A percentile compares a stretch with the other conserved stretches of the same genome.
phyloP scores from a whole-genome alignment of 2,329 filamentous ascomycete species.

The Claviceps quebecensis region DNA sequence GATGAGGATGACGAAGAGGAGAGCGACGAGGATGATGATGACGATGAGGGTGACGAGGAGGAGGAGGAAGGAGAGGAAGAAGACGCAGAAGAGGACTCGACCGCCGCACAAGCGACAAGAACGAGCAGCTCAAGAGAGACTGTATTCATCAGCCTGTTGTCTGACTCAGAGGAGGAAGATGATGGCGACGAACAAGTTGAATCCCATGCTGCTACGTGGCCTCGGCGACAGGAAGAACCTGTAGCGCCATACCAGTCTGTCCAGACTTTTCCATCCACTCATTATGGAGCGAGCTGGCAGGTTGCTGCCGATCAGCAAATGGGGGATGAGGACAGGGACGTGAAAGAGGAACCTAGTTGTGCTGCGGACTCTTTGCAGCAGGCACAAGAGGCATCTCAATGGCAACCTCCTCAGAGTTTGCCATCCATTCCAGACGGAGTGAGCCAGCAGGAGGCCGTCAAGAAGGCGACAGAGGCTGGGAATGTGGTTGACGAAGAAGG shows the following conservation, averaged over 20 bases:
- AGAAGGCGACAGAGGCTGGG: background rate
- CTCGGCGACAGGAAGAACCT: background rate
- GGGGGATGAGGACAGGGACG: background rate
- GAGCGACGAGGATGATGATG: slow-evolving; percentile 8
- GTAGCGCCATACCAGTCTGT: no score
- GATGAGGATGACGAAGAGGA: slow-evolving; percentile 5
- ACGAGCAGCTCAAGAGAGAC: slow-evolving; percentile 17
- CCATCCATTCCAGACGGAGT: background rate
- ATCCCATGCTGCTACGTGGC: background rate
- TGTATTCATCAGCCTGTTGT: slow-evolving; percentile 32
- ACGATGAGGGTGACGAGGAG: background rate
- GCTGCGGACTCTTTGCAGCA: background rate
- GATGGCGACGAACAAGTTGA: background rate
- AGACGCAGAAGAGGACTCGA: slow-evolving; percentile 5
- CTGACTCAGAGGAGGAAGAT: slow-evolving; percentile 20
- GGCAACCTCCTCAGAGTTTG: background rate
- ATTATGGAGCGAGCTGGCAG: no score
- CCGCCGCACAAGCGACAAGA: background rate
- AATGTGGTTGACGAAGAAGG: background rate
- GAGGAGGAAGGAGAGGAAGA: slow-evolving; percentile 3
- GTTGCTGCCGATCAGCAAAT: no score
- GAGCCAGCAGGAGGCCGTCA: background rate
- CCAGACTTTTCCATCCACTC: no score
- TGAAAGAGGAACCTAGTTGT: background rate
- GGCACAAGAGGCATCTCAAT: background rate